phyloP scores from a whole-genome alignment of 2,329 filamentous ascomycete species.

The Colletotrichum sp. region DNA sequence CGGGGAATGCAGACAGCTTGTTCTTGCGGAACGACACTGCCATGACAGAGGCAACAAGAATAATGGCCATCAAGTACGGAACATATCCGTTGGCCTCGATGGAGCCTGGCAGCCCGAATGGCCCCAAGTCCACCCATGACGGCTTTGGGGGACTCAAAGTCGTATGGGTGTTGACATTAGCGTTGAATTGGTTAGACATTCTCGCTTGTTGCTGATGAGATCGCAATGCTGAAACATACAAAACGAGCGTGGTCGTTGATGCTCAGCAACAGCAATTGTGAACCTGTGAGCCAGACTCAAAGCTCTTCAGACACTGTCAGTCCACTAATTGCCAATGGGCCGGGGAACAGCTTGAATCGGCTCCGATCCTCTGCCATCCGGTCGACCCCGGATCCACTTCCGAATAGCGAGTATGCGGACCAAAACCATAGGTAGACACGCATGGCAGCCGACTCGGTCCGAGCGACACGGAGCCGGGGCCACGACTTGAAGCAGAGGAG shows the following conservation, averaged over 20 bases:
- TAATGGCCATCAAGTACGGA: background rate
- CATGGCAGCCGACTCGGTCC: background rate
- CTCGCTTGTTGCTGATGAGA: background rate
- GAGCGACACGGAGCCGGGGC: background rate
- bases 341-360: background rate
- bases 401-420: background rate
- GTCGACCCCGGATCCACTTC: background rate
- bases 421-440: background rate
- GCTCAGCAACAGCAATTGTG: background rate
- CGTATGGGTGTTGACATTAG: background rate
- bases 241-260: background rate
- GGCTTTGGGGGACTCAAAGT: background rate
- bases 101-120: background rate
- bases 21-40: background rate
- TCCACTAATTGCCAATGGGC: background rate
- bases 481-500: background rate
- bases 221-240: background rate
- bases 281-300: background rate
- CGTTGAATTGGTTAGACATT: background rate
- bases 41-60: background rate
- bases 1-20: background rate
- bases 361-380: background rate
- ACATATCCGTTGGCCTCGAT: background rate
- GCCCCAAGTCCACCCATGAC: background rate
- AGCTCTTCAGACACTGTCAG: background rate